Conservation (phyloP, 1,139 yeast species). For the Candida albicans region DNA sequence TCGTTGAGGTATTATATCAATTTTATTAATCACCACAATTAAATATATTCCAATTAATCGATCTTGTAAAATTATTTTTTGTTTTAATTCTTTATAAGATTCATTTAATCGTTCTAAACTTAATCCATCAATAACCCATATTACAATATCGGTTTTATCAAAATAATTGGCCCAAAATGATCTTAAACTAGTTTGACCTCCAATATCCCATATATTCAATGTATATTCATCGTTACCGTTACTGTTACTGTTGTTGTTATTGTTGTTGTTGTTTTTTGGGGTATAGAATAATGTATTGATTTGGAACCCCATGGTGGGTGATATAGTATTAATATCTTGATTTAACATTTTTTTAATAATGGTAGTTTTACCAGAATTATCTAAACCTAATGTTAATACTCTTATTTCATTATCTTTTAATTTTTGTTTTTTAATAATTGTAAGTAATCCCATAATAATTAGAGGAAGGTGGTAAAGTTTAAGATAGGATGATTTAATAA, state of each 20-base stretch:
- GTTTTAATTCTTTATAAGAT: slow-evolving; percentile 61
- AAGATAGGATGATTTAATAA: no score
- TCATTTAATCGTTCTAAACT: slow-evolving; percentile 63
- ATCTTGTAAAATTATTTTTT: slow-evolving; percentile 63
- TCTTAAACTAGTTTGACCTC: slow-evolving; percentile 78
- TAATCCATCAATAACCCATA: slow-evolving; percentile 91
- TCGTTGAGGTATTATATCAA: slow-evolving; percentile 41
- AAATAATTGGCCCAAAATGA: slow-evolving; percentile 91
- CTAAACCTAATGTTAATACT: slow-evolving; percentile 77
- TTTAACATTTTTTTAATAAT: slow-evolving; percentile 65
- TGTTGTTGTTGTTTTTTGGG: no score
- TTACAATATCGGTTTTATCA: slow-evolving; percentile 75
- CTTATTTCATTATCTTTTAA: slow-evolving; percentile 76
- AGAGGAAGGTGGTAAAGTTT: not conserved
- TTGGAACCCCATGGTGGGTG: slow-evolving; percentile 58
- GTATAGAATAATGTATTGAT: slow-evolving; percentile 42
- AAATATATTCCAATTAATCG: slow-evolving; percentile 67
- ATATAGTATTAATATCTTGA: slow-evolving; percentile 36
- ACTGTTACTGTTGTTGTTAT: no score
- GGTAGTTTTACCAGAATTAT: slow-evolving; percentile 87
- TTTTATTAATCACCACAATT: slow-evolving; percentile 56
- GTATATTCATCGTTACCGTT: slow-evolving; percentile 24
- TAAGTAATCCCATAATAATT: slow-evolving; percentile 70
- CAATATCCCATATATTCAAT: slow-evolving; percentile 76
- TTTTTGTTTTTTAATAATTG: slow-evolving; percentile 81